Conservation (phyloP, 2,329 filamentous ascomycete genomes). For the Ceratocystis alfenasii region DNA sequence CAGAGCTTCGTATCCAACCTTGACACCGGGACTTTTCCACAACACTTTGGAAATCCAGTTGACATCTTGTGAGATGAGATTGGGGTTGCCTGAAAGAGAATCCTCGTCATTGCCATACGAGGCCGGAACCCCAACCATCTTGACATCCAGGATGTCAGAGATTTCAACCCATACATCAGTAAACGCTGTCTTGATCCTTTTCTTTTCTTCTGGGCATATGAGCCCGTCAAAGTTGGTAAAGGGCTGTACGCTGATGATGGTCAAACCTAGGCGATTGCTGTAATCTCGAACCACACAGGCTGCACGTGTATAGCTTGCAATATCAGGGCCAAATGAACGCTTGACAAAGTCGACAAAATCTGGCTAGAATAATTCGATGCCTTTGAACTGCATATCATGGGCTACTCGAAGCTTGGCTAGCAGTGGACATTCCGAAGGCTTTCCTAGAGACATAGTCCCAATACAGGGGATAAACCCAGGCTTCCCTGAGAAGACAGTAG, state of each 20-base stretch:
- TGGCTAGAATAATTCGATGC: slow-evolving; percentile 25
- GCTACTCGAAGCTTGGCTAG: slow-evolving; percentile 24
- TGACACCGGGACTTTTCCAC: slow-evolving; percentile 14
- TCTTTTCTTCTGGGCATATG: slow-evolving; percentile 2
- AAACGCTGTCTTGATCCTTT: slow-evolving; percentile 14
- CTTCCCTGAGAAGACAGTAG: not conserved
- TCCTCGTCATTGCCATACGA: slow-evolving; percentile 19
- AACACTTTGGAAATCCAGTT: slow-evolving; percentile 16
- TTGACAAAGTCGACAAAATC: slow-evolving; percentile 23
- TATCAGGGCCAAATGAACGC: not conserved
- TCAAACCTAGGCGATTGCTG: slow-evolving; percentile 20
- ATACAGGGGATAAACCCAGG: slow-evolving; percentile 23
- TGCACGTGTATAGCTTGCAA: not conserved
- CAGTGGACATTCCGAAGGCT: slow-evolving; percentile 21
- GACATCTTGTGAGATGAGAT: slow-evolving; percentile 17
- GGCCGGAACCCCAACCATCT: slow-evolving; percentile 24
- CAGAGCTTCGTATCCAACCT: slow-evolving; percentile 24
- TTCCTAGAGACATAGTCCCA: slow-evolving; percentile 25
- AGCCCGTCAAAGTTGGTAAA: slow-evolving; percentile 25
- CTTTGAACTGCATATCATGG: slow-evolving; percentile 22
- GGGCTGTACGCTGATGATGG: slow-evolving; percentile 24
- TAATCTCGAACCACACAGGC: slow-evolving; percentile 13
- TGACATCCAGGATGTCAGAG: slow-evolving; percentile 21
- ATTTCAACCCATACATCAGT: slow-evolving; percentile 23
- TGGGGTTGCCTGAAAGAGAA: slow-evolving; percentile 13